Evolutionary conservation across 345 rosid species (phyloP).

Genomic region (Diplotaxis tenuifolia): DNA sequence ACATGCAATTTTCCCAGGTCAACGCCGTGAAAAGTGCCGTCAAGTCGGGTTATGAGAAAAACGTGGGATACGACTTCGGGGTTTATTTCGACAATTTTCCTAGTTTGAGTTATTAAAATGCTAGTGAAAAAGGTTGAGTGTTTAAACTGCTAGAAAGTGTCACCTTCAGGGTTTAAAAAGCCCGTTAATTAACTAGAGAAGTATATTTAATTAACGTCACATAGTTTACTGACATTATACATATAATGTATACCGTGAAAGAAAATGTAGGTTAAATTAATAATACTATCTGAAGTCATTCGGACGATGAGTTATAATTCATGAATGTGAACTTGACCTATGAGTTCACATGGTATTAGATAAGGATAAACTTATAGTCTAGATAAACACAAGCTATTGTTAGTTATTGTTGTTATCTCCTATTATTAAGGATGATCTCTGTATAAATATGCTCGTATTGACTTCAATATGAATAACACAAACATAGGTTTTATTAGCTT

Average conservation of each 20-base stretch:
- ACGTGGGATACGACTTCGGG: neutral
- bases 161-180: neutral
- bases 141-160: neutral
- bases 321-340: constrained; percentile 1
- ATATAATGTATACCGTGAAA: too few species aligned
- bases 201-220: too few species aligned
- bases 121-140: neutral
- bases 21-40: neutral
- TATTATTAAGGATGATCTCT: too few species aligned
- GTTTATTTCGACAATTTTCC: neutral
- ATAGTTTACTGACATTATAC: too few species aligned
- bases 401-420: too few species aligned
- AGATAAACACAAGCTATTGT: too few species aligned
- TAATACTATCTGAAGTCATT: constrained; percentile 3
- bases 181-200: neutral
- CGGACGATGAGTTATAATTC: neutral
- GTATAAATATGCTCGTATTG: too few species aligned
- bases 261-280: neutral
- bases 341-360: constrained; percentile 1
- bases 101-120: neutral
- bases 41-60: neutral
- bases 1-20: too few species aligned
- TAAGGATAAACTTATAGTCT: too few species aligned
- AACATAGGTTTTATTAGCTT: too few species aligned
- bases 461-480: too few species aligned